Conservation (phyloP, 2,329 filamentous ascomycete species). For the Alternaria arbusti region DNA sequence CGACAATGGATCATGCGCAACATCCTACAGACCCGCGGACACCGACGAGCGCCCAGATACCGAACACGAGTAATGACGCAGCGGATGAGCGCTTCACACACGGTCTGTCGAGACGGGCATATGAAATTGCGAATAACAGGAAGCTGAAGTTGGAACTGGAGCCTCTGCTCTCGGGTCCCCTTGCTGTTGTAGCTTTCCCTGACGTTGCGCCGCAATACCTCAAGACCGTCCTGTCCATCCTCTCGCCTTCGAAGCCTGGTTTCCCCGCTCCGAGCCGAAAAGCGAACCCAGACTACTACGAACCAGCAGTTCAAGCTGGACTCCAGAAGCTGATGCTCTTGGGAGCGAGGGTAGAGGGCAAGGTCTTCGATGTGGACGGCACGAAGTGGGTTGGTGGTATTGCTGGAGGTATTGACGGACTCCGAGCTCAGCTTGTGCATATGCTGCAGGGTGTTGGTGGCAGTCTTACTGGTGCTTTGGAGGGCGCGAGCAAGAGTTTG, state of each 20-base stretch:
- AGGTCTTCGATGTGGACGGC: slow-evolving; percentile 78
- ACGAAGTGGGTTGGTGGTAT: slow-evolving; percentile 77
- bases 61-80: slow-evolving; percentile 34
- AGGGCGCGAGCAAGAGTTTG: slow-evolving; percentile 78
- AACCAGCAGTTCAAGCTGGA: slow-evolving; percentile 77
- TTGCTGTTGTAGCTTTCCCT: slow-evolving; percentile 82
- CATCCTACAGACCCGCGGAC: slow-evolving; percentile 42
- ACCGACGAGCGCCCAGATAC: slow-evolving; percentile 42
- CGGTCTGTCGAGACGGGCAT: slow-evolving; percentile 64
- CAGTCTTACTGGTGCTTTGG: slow-evolving; percentile 77
- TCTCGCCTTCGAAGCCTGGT: slow-evolving; percentile 69
- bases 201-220: slow-evolving; percentile 83
- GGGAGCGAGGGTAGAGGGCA: slow-evolving; percentile 85
- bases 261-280: slow-evolving; percentile 81
- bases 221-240: slow-evolving; percentile 77
- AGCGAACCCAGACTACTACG: slow-evolving; percentile 81
- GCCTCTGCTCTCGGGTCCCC: slow-evolving; percentile 79
- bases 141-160: slow-evolving; percentile 68
- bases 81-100: slow-evolving; percentile 65
- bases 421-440: slow-evolving; percentile 80
- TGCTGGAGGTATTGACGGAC: slow-evolving; percentile 77
- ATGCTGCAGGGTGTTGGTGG: slow-evolving; percentile 83
- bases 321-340: slow-evolving; percentile 86
- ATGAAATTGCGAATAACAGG: slow-evolving; percentile 57
- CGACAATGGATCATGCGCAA: slow-evolving; percentile 24